Evolutionary conservation across 257 asterid species (phyloP).

Genomic region (Rhazya stricta): DNA sequence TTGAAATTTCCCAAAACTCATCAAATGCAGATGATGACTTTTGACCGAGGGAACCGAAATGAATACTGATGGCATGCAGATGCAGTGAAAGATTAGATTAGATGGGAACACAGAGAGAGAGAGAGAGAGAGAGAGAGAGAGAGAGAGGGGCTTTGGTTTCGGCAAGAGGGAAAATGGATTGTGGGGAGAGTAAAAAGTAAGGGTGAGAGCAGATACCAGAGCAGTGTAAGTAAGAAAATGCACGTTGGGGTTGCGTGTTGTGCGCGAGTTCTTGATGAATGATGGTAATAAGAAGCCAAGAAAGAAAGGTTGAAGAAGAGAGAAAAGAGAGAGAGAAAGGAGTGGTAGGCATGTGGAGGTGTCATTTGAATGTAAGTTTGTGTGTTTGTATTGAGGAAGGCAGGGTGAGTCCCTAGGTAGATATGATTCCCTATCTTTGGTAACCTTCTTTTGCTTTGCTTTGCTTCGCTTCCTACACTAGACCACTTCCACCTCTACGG

Average conservation of each 20-base stretch:
- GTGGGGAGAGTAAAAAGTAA: conserved; percentile 9
- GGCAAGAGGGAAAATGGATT: conserved; percentile 7
- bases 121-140: not conserved
- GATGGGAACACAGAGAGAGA: conserved; percentile 6
- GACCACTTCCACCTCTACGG: conserved; percentile 1
- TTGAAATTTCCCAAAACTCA: conserved; percentile 5
- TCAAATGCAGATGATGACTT: conserved; percentile 16
- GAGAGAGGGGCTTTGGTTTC: conserved; percentile 4
- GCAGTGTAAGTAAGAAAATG: conserved; percentile 9
- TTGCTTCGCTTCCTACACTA: not conserved
- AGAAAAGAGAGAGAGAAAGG: not conserved
- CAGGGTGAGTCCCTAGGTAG: conserved; percentile 18
- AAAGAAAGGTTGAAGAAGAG: not conserved
- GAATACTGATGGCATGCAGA: conserved; percentile 7
- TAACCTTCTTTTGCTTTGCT: not conserved
- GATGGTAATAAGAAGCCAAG: conserved; percentile 3
- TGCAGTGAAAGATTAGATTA: not conserved
- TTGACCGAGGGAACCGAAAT: conserved; percentile 11
- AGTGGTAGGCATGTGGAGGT: conserved; percentile 8
- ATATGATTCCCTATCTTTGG: conserved; percentile 22
- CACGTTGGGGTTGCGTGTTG: conserved; percentile 27
- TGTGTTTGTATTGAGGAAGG: conserved; percentile 7
- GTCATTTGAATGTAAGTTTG: conserved; percentile 7
- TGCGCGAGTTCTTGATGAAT: conserved; percentile 20
- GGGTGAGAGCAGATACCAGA: conserved; percentile 8